Percentiles rank a stretch among this genome's conserved stretches.
Conservation (phyloP, 805 yeast genomes). For the Candida ovalis region DNA sequence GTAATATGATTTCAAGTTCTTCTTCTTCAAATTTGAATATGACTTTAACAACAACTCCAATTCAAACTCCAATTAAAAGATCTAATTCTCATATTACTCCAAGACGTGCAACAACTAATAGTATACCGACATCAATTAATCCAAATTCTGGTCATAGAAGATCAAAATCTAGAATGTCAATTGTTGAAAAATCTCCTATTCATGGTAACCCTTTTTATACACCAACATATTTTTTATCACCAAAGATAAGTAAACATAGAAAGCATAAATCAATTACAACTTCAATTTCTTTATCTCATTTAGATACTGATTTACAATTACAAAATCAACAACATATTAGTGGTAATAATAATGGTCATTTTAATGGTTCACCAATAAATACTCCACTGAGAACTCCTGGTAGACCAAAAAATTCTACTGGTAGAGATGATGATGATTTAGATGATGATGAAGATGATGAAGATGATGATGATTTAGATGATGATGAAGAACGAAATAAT, state of each 20-base stretch:
- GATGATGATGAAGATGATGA: slow-evolving; percentile 10
- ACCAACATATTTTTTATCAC: slow-evolving; percentile 42
- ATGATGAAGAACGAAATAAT: slow-evolving; percentile 3
- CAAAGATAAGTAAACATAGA: slow-evolving; percentile 33
- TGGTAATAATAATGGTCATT: slow-evolving; percentile 1
- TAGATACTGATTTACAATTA: slow-evolving; percentile 30
- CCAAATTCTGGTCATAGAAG: slow-evolving; percentile 13
- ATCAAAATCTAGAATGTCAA: slow-evolving; percentile 17
- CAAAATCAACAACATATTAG: slow-evolving; percentile 16
- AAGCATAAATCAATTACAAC: slow-evolving; percentile 31
- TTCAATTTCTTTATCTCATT: slow-evolving; percentile 27
- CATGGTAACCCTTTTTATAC: slow-evolving; percentile 47
- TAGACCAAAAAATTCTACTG: slow-evolving; percentile 9
- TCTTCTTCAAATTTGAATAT: slow-evolving; percentile 1
- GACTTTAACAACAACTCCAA: slow-evolving; percentile 16
- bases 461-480: slow-evolving; percentile 13
- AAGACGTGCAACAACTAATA: slow-evolving; percentile 14
- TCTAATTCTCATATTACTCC: slow-evolving; percentile 21
- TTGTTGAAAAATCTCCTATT: slow-evolving; percentile 33
- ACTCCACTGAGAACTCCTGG: slow-evolving; percentile 31
- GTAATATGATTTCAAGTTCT: background rate
- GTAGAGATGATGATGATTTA: slow-evolving; percentile 12
- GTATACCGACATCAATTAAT: slow-evolving; percentile 1
- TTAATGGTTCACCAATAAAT: slow-evolving; percentile 22
- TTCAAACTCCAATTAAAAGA: slow-evolving; percentile 22